Evolutionary conservation across 2,329 filamentous ascomycete genomes (phyloP).

Genomic region (Colletotrichum sp.): DNA sequence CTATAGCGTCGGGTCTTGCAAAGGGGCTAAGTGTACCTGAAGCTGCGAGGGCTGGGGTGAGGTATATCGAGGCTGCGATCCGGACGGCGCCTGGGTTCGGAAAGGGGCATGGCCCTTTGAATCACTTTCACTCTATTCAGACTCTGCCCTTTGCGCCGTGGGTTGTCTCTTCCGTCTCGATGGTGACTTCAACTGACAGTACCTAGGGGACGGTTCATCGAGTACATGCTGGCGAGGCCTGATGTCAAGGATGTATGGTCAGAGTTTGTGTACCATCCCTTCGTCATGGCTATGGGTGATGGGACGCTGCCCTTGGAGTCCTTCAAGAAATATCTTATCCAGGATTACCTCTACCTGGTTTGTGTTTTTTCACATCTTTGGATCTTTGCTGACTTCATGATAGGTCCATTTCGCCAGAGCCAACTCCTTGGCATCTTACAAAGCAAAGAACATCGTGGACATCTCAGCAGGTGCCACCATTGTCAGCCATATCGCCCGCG

Average conservation of each 20-base stretch:
- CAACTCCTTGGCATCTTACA: slow-evolving; percentile 85
- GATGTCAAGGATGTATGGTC: slow-evolving; percentile 80
- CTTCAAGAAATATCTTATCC: slow-evolving; percentile 88
- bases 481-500: slow-evolving; percentile 76
- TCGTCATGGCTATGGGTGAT: slow-evolving; percentile 77
- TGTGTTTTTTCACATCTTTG: slow-evolving; percentile 21
- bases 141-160: slow-evolving; percentile 68
- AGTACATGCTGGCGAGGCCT: slow-evolving; percentile 77
- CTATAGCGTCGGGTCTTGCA: slow-evolving; percentile 76
- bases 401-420: slow-evolving; percentile 87
- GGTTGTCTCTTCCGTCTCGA: neutral
- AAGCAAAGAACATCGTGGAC: slow-evolving; percentile 74
- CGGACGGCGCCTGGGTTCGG: slow-evolving; percentile 66
- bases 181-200: neutral
- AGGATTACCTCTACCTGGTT: slow-evolving; percentile 91
- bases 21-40: slow-evolving; percentile 58
- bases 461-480: slow-evolving; percentile 74
- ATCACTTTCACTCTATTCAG: slow-evolving; percentile 78
- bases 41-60: slow-evolving; percentile 70
- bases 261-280: slow-evolving; percentile 79
- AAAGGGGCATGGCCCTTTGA: slow-evolving; percentile 72
- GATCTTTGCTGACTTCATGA: neutral
- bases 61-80: slow-evolving; percentile 76
- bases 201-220: slow-evolving; percentile 71
- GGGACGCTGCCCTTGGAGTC: slow-evolving; percentile 75